Base-by-base conservation (phyloP, 2,329 filamentous ascomycete species). In the Mariannaea elegans region DNA sequence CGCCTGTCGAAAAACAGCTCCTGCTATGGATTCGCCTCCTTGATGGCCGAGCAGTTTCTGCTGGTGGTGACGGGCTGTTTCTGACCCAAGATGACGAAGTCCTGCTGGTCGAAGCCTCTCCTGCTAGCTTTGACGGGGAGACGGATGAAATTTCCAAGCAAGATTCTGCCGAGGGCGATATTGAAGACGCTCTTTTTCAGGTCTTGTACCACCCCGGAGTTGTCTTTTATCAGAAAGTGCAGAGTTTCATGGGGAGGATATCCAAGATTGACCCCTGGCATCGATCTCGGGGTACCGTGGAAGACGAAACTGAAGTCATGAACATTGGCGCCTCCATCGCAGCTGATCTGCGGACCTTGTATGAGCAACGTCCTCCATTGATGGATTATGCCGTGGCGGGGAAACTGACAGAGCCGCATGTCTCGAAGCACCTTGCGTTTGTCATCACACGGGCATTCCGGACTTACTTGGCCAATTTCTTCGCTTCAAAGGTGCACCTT, bases 301-400 rank as follows among this genome's bases (percentile, higher is more conserved):
- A 84, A 48, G 84, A 86, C 65, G 83, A 86, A 72, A 85, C 81
- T 2, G 83, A 87, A 56, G 83, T 86, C 2, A 86, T 86, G 82
- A 79, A 79, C 29, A 77, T 83, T 44, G 84, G 80, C 1, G 77
- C 81, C 2, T 73, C 77, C 49, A 87, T 87, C 47, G 75, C 79
- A 3, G 74, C 76, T 13, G 83, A 87, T 65, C 72, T 86, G 7
- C 76, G 80, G n/a, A 73, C 75, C 2, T 70, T 87, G 2, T 84
- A 84, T 65, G 78, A 80, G 2, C 75, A 81, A 32, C 76, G 83
- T 2, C 85, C 84, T 16, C 76, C 80, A 9, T 72, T 86, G 27
- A 86, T 86, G 80, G 83, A 87, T 65, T 80, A 82, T 71, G 84
- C 84, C 7, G 77, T 85, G 2, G 80, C 81, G 3, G 84, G 83